Evolutionary conservation across 2,329 filamentous ascomycete species (phyloP).

Genomic region (Cytospora piceicola): DNA sequence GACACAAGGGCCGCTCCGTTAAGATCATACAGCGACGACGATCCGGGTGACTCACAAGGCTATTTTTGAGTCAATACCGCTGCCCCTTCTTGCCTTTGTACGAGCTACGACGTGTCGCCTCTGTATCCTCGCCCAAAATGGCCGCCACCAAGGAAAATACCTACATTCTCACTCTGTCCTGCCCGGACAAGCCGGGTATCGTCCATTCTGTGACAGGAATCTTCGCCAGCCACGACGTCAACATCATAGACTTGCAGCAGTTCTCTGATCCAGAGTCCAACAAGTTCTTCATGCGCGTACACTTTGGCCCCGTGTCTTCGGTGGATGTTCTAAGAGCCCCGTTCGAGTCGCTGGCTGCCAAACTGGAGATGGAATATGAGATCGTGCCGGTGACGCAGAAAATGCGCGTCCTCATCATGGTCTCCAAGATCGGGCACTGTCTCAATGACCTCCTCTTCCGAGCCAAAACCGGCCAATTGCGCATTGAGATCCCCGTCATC

Average conservation of each 20-base stretch:
- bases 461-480: conserved; percentile 72
- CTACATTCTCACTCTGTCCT: conserved; percentile 79
- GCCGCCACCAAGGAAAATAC: conserved; percentile 46
- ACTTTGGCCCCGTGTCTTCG: conserved; percentile 68
- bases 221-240: conserved; percentile 73
- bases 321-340: conserved; percentile 57
- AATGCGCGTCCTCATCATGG: conserved; percentile 82
- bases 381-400: conserved; percentile 71
- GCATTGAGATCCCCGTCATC: conserved; percentile 75
- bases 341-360: conserved; percentile 63
- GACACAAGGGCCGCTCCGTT: not conserved
- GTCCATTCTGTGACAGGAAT: conserved; percentile 83
- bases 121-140: conserved; percentile 38
- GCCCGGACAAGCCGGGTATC: conserved; percentile 83
- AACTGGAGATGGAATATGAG: conserved; percentile 72
- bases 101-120: not conserved
- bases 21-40: not conserved
- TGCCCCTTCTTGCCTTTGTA: not conserved
- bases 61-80: not conserved
- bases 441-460: conserved; percentile 84
- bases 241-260: conserved; percentile 83
- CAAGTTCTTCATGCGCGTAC: conserved; percentile 87
- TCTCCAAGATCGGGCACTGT: conserved; percentile 86
- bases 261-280: conserved; percentile 76
- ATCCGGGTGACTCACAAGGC: not conserved